Conservation (phyloP, 1,284 basidiomycete genomes). For the Volvariella volvacea region DNA sequence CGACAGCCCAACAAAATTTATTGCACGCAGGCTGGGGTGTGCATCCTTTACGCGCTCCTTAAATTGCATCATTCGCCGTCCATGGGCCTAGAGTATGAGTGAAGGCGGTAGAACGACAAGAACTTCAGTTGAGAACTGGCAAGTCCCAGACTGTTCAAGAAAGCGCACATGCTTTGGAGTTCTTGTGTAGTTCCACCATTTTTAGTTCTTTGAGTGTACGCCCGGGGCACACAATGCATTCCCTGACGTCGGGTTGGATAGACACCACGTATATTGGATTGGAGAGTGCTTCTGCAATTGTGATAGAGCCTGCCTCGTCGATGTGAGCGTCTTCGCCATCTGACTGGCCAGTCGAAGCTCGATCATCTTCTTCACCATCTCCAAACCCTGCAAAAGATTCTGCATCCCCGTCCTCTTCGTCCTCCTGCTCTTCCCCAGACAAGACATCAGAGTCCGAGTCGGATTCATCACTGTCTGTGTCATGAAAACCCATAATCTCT, state of each 20-base stretch:
- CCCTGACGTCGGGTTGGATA: constrained; percentile 42
- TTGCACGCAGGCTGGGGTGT: constrained; percentile 38
- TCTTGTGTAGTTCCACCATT: constrained; percentile 58
- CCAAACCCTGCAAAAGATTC: constrained; percentile 15
- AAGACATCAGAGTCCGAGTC: constrained; percentile 49
- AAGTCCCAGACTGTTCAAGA: constrained; percentile 6
- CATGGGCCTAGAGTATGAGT: constrained; percentile 44
- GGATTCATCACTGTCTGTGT: constrained; percentile 70
- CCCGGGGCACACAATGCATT: constrained; percentile 71
- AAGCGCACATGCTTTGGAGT: constrained; percentile 57
- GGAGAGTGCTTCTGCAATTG: constrained; percentile 52
- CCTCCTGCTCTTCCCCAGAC: constrained; percentile 18
- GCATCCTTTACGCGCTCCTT: constrained; percentile 28
- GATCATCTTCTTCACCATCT: constrained; percentile 22
- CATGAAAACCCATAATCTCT: constrained; percentile 64
- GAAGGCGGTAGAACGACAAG: constrained; percentile 12
- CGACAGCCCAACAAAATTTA: constrained; percentile 28
- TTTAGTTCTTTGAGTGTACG: constrained; percentile 61
- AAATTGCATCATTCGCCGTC: constrained; percentile 50
- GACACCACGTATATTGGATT: constrained; percentile 61
- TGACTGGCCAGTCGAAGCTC: constrained; percentile 3
- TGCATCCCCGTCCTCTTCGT: constrained; percentile 19
- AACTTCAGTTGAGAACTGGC: constrained; percentile 6
- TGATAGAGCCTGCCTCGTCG: constrained; percentile 31
- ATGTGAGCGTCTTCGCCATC: constrained; percentile 19